Conservation (phyloP, 805 yeast genomes). For the Zygosaccharomyces gambellarensis region DNA sequence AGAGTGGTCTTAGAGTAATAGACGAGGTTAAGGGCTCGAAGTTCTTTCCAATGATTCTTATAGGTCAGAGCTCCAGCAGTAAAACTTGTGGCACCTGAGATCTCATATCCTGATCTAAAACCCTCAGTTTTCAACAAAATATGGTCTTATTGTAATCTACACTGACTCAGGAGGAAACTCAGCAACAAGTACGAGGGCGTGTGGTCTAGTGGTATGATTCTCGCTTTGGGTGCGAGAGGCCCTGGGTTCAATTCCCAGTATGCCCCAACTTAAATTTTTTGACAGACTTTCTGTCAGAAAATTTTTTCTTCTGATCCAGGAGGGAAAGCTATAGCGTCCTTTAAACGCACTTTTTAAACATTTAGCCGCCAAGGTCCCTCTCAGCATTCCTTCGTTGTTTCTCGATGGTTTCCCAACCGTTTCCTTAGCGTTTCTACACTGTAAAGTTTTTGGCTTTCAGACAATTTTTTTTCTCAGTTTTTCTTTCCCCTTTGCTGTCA, state of each 20-base stretch:
- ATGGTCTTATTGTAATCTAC: too few species aligned
- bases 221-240: constrained; percentile 46
- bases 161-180: too few species aligned
- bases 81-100: too few species aligned
- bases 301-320: neutral
- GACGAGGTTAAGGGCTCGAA: too few species aligned
- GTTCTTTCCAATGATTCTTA: too few species aligned
- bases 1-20: too few species aligned
- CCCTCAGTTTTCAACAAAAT: too few species aligned
- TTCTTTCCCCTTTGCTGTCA: neutral
- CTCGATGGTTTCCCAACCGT: neutral
- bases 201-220: constrained; percentile 35
- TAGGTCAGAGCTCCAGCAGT: too few species aligned
- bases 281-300: neutral
- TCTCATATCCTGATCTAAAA: too few species aligned
- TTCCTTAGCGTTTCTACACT: neutral
- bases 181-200: constrained; percentile 18
- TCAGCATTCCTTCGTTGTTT: neutral
- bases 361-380: too few species aligned
- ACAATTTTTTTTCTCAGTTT: neutral
- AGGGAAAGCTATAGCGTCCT: too few species aligned
- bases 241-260: constrained; percentile 53
- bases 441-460: neutral
- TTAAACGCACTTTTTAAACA: too few species aligned
- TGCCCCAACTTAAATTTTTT: constrained; percentile 17